These are phyloP conservation scores for Conringia planisiliqua DNA, from an alignment of 345 rosid species.

Conservation along the genomic window DNA sequence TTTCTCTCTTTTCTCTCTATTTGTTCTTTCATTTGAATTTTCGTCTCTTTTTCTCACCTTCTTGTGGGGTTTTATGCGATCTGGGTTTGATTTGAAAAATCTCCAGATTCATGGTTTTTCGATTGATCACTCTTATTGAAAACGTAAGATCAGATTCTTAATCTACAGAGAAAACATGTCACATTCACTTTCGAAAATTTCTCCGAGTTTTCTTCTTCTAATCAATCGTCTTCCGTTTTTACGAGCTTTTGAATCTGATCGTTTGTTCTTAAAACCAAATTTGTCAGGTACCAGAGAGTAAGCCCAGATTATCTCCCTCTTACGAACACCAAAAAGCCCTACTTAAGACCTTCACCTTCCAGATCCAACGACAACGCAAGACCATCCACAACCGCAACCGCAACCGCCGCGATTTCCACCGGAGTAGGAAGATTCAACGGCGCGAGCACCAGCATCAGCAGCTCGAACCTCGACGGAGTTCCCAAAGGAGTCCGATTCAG, in stretches of 20 bases:
- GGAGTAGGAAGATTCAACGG: constrained; percentile 1
- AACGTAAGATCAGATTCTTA: neutral
- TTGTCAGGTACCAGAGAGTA: constrained; percentile 53
- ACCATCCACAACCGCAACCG: neutral
- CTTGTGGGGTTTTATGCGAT: neutral
- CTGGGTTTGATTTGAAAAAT: neutral
- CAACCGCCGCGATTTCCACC: neutral
- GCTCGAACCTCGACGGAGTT: constrained; percentile 18
- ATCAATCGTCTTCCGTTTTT: no score
- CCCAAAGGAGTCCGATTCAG: constrained; percentile 33
- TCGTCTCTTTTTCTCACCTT: neutral
- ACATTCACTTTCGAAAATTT: neutral
- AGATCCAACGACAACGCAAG: constrained; percentile 21
- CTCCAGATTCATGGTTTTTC: neutral
- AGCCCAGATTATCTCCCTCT: constrained; percentile 49
- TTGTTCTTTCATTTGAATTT: neutral
- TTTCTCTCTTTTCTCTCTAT: neutral
- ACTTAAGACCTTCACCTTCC: constrained; percentile 33
- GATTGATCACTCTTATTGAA: neutral
- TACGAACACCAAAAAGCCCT: constrained; percentile 37
- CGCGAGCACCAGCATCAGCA: constrained; percentile 15
- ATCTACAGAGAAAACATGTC: neutral
- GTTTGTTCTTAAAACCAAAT: neutral
- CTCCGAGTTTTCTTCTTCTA: neutral
- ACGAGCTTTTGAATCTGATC: neutral